A percentile compares a stretch with the other conserved stretches of the same genome.
Evolutionary conservation across 768 basidiomycete genomes (phyloP).

Genomic region (Mycena belliarum): DNA sequence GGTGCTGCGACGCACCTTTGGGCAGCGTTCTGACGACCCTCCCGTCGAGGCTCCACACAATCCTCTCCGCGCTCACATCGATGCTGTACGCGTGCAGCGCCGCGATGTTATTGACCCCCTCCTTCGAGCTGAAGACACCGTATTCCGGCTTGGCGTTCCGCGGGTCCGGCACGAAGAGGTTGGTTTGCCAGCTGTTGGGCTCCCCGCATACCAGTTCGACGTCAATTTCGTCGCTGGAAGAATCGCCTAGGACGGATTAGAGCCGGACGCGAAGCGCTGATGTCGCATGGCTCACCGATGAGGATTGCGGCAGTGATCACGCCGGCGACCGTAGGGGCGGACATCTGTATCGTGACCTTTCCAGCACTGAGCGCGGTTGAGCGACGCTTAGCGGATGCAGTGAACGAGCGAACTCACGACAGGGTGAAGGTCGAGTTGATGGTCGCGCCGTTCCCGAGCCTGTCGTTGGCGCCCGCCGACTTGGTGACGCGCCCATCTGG

Average conservation of each 20-base stretch:
- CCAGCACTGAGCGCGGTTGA: slow-evolving; percentile 34
- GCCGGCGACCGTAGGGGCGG: slow-evolving; percentile 33
- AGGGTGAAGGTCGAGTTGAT: slow-evolving; percentile 37
- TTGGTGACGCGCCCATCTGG: slow-evolving; percentile 27
- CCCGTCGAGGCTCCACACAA: slow-evolving; percentile 44
- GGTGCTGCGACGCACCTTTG: slow-evolving; percentile 23
- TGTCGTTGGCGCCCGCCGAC: slow-evolving; percentile 31
- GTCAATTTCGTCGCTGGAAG: slow-evolving; percentile 42
- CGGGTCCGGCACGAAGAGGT: slow-evolving; percentile 36
- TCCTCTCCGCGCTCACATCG: slow-evolving; percentile 39
- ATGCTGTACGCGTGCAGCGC: slow-evolving; percentile 37
- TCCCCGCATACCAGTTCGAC: slow-evolving; percentile 44
- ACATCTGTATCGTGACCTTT: slow-evolving; percentile 35
- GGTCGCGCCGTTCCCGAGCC: slow-evolving; percentile 35
- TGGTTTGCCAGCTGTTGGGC: slow-evolving; percentile 40
- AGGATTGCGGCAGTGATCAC: slow-evolving; percentile 43
- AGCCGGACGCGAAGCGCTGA: not conserved
- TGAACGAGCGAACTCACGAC: slow-evolving; percentile 22
- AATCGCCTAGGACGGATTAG: not conserved
- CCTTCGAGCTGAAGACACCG: slow-evolving; percentile 36
- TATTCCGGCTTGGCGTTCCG: slow-evolving; percentile 34
- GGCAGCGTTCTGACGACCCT: slow-evolving; percentile 32
- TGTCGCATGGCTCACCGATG: slow-evolving; percentile 31
- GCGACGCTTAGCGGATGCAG: no score
- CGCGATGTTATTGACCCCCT: slow-evolving; percentile 27